Base-by-base conservation (phyloP, 805 yeast genomes). In the Wickerhamomyces subpelliculosus region DNA sequence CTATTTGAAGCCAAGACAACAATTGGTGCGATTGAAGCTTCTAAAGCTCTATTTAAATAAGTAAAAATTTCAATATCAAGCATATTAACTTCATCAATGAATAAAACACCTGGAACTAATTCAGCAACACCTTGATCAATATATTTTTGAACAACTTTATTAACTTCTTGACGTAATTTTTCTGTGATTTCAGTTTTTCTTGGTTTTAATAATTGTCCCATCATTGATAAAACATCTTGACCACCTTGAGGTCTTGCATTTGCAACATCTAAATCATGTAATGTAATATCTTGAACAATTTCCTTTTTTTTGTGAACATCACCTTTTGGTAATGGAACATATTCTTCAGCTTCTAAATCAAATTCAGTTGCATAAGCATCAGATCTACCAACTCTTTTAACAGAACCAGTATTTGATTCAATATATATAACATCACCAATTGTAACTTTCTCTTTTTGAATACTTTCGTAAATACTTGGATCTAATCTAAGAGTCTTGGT, bases 101-200 rank as follows among this genome's bases (percentile, higher is more conserved):
- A 93, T 52, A 93, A 69, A 19, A 93, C 99, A 54, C 99, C 99
- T 2, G 99, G 99, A 41, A 93, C 85, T 35, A 93, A 73, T 64
- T 90, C 97, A 11, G 99, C 99, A 38, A 90, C 85, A 43, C 98
- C 98, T 67, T 93, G 97, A 62, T 90, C 96, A 42, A 90, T 90
- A 69, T 94, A 93, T 62, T 88, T 88, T 52, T 86, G 82, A 27
- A 90, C 97, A 33, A 93, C 96, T 65, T 87, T 88, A 65, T 94
- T 87, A 47, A 93, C 96, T 65, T 93, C 98, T 35, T 74, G 69
- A 57, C 97, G 78, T 59, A 93, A 75, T 62, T 93, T 94, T 52
- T 94, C 98, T 23, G 98, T 93, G 58, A 88, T 88, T 64, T 87
- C 96, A 9, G 98, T 93, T 68, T 93, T 93, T 54, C 84, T 83